Base-by-base conservation (phyloP, 2,329 filamentous ascomycete genomes). In the Aspergillus calidoustus region DNA sequence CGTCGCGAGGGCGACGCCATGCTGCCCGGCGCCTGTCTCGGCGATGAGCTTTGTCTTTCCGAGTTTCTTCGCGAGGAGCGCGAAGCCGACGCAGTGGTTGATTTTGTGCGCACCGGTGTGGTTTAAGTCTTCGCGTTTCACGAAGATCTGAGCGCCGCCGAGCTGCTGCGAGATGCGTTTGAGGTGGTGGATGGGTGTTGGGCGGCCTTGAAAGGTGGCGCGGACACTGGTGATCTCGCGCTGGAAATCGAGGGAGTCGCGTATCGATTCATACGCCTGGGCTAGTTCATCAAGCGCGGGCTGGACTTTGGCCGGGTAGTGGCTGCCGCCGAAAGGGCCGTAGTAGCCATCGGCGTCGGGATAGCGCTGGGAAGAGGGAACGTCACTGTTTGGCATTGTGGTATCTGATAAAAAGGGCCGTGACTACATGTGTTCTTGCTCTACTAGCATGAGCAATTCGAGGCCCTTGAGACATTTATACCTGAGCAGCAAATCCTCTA, bases 91-190 rank as follows among this genome's bases (percentile, higher is more conserved):
- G 1, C 92, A 92, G 72, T 96, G 96, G 81, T 96, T 96, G 83
- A 96, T 96, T 85, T 96, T 96, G 83, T 96, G 92, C 63, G 89
- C 92, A 65, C 92, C 92, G 6, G 92, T 96, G 76, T 96, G 92
- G 79, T 96, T 96, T 63, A 96, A 81, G 75, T 96, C 92, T 77
- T 96, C 92, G 67, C 92, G 86, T 84, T 96, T 96, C 67, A 96
- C 80, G 89, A 17, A 63, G 58, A 44, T 66, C 63, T 50, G 47
- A 2, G 30, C 54, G 22, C 60, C 65, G 52, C 59, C 57, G 56
- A 61, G 62, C 34, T 31, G 47, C 4, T 8, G 5, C 11, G 34
- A 30, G 22, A 50, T 30, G 19, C 17, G 6, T 58, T 53, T 23
- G 44, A 41, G 56, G 56, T 52, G 51, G 34, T 50, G 28, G 23